A percentile compares a stretch with the other conserved stretches of the same genome.
phyloP scores from a whole-genome alignment of 305 asterid genomes.

The Fraxinus baroniana region DNA sequence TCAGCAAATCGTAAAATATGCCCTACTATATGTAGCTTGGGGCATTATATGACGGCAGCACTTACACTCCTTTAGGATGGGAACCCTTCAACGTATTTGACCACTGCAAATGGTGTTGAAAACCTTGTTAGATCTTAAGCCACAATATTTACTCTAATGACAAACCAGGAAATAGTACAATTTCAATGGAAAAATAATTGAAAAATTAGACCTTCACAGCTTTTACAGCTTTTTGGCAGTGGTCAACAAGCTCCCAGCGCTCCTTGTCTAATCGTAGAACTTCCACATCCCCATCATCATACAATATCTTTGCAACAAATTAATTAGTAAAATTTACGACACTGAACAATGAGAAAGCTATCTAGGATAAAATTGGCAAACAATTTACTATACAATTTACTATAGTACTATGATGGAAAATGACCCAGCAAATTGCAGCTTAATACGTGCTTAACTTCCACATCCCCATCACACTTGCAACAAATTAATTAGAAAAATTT shows the following conservation, averaged over 20 bases:
- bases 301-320: slow-evolving; percentile 49
- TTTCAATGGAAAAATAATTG: slow-evolving; percentile 2
- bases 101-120: slow-evolving; percentile 52
- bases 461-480: slow-evolving; percentile 74
- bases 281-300: slow-evolving; percentile 96
- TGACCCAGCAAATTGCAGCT: slow-evolving; percentile 28
- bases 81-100: slow-evolving; percentile 52
- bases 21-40: background rate
- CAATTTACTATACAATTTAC: slow-evolving; percentile 14
- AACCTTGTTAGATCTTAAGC: slow-evolving; percentile 32
- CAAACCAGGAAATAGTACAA: background rate
- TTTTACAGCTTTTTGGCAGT: slow-evolving; percentile 40
- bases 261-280: slow-evolving; percentile 86
- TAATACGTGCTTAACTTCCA: slow-evolving; percentile 97
- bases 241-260: slow-evolving; percentile 75
- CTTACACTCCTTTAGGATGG: slow-evolving; percentile 62
- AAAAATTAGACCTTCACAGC: slow-evolving; percentile 42
- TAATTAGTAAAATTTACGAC: slow-evolving; percentile 9
- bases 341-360: slow-evolving; percentile 9
- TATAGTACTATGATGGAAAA: slow-evolving; percentile 16
- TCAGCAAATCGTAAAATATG: background rate
- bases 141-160: slow-evolving; percentile 15
- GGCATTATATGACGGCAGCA: slow-evolving; percentile 22
- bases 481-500: slow-evolving; percentile 16
- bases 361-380: background rate